These are phyloP conservation scores for Fraxinus albicans DNA, from an alignment of 305 asterid species.

Conservation along the genomic window DNA sequence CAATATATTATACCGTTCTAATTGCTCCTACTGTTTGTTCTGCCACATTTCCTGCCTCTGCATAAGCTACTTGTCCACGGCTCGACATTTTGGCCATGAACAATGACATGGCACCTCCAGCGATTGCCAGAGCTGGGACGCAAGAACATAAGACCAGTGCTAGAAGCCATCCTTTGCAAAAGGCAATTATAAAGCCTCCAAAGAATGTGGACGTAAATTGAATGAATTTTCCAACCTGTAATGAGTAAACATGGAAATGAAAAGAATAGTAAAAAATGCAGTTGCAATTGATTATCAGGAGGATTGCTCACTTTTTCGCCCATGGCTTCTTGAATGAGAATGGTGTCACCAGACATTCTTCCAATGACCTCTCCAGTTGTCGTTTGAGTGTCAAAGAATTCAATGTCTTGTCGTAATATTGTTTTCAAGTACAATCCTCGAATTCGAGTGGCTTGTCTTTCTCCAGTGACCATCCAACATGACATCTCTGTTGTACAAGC, in stretches of 20 bases:
- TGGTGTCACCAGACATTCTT: conserved; percentile 89
- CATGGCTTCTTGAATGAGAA: conserved; percentile 87
- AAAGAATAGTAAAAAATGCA: not conserved
- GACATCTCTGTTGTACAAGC: conserved; percentile 51
- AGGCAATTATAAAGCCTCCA: conserved; percentile 71
- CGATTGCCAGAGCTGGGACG: conserved; percentile 51
- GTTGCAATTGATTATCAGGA: not conserved
- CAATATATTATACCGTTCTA: conserved; percentile 47
- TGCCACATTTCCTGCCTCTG: conserved; percentile 61
- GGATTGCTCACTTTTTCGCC: conserved; percentile 62
- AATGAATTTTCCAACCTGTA: conserved; percentile 76
- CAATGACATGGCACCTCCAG: conserved; percentile 46
- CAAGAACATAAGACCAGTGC: conserved; percentile 51
- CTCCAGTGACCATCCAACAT: conserved; percentile 90
- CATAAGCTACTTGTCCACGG: conserved; percentile 58
- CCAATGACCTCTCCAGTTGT: conserved; percentile 76
- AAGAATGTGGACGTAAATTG: conserved; percentile 62
- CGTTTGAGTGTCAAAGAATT: conserved; percentile 79
- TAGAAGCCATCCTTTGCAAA: conserved; percentile 66
- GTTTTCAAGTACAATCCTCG: conserved; percentile 70
- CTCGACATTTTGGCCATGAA: conserved; percentile 54
- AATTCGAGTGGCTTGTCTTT: conserved; percentile 74
- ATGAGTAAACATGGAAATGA: not conserved
- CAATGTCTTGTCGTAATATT: conserved; percentile 76
- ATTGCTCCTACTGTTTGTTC: conserved; percentile 71